Base-by-base conservation (phyloP, 768 basidiomycete species). In the Cystobasidium ongulense region DNA sequence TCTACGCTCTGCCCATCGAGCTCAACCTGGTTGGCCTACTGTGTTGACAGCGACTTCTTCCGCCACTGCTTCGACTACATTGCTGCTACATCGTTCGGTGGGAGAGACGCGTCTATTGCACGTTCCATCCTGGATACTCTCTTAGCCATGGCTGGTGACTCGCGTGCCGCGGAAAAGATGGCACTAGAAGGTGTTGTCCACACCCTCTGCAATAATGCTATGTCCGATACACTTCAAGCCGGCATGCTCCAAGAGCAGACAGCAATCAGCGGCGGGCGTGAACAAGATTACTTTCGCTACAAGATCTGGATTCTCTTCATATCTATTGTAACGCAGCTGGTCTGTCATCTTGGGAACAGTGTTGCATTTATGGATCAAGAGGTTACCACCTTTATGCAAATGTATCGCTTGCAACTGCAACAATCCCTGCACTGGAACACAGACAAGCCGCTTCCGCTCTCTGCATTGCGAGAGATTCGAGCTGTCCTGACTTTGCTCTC, bases 251-350 rank as follows among this genome's bases (percentile, higher is more conserved):
- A 89, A 29, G 86, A 87, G 27, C 80, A 84, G 10, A 50, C 23
- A 17, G 53, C 23, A 10, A 23, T 7, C 27, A 57, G 29, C 68
- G 38, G 25, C 1, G 27, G n/a, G 5, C 35, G 17, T 3, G 23
- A 90, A 78, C 81, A 90, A 4, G 88, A 50, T 3, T 21, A 50
- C 21, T 50, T n/a, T 21, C 90, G 1, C 86, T 94, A 96, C 79
- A 81, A 84, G 25, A 85, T 87, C 1, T 96, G 93, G 82, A 93
- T 91, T 78, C 84, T 86, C 1, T 92, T 95, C 89, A 83, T 95
- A 21, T 84, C 88, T 1, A 86, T 93, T 61, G 84, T 92, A 35
- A 85, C 92, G 1, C 87, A 87, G 10, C 87, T 93, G 50, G 84
- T 90, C 80, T 89, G 18, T 86, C 88, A 63, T n/a, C 79, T 79